Percentiles rank a stretch among this genome's conserved stretches.
phyloP scores from a whole-genome alignment of 495 filamentous ascomycete species.

The Hypoxylon intermedium region DNA sequence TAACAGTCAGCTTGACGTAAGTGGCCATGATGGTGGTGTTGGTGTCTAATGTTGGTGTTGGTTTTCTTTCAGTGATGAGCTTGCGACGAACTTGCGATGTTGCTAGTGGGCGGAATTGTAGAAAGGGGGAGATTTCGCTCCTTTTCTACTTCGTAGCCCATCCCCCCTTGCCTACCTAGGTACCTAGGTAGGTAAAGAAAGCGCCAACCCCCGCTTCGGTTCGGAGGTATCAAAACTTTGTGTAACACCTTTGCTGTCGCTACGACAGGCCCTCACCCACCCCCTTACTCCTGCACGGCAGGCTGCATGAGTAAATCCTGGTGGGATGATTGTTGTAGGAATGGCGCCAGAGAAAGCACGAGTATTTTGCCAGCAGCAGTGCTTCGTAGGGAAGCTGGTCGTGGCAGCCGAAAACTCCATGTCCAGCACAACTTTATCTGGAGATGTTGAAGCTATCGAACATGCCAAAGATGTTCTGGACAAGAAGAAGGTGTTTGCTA shows the following conservation, averaged over 20 bases:
- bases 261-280: too few relatives aligned
- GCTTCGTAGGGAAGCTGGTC: conserved; percentile 39
- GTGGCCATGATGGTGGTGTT: conserved; percentile 1
- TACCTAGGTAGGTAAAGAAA: not conserved
- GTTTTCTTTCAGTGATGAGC: not conserved
- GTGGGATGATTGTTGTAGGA: conserved; percentile 58
- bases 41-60: not conserved
- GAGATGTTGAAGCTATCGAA: conserved; percentile 42
- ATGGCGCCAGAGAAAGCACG: conserved; percentile 45
- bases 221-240: not conserved
- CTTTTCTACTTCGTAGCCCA: conserved; percentile 1
- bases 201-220: not conserved
- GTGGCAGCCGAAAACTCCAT: conserved; percentile 55
- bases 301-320: not conserved
- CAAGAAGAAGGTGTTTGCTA: conserved; percentile 48
- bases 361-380: conserved; percentile 41
- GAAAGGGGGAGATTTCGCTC: conserved; percentile 1
- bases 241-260: not conserved
- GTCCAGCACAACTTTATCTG: conserved; percentile 51
- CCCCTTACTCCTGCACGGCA: not conserved
- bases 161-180: not conserved
- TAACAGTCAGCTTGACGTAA: conserved; percentile 27
- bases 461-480: conserved; percentile 48
- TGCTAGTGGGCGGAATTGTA: not conserved
- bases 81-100: not conserved